A percentile compares a stretch with the other conserved stretches of the same genome.
phyloP scores from a whole-genome alignment of 177 flowering plant species.

The Vitis hybrid region DNA sequence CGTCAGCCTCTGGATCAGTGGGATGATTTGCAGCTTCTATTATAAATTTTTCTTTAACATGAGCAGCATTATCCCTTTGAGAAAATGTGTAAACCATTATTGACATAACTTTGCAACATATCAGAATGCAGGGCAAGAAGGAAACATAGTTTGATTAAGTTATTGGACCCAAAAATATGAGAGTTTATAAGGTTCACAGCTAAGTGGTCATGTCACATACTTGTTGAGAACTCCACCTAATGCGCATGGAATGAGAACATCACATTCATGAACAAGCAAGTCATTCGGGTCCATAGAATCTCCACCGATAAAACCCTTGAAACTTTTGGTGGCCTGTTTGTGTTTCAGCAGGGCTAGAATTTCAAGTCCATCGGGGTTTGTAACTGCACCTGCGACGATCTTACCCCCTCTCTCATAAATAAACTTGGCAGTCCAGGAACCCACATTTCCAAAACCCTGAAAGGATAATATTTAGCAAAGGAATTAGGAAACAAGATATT shows the following conservation, averaged over 20 bases:
- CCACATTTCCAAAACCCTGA: constrained; percentile 87
- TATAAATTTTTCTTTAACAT: constrained; percentile 76
- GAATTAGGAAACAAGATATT: neutral
- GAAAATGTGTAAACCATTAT: no score
- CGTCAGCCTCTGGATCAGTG: constrained; percentile 86
- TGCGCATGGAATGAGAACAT: constrained; percentile 84
- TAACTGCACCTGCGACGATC: constrained; percentile 66
- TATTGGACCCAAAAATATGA: no score
- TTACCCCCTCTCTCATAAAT: constrained; percentile 77
- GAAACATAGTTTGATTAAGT: no score
- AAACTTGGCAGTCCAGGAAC: constrained; percentile 76
- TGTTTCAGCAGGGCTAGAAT: constrained; percentile 53
- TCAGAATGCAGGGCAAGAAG: no score
- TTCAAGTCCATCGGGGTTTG: constrained; percentile 61
- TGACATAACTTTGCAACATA: no score
- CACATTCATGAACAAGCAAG: constrained; percentile 73
- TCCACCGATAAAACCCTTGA: constrained; percentile 54
- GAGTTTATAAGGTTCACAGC: no score
- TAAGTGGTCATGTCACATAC: constrained; percentile 20
- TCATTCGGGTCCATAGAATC: constrained; percentile 58
- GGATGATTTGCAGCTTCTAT: constrained; percentile 88
- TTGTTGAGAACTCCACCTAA: constrained; percentile 77
- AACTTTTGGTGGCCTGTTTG: constrained; percentile 41
- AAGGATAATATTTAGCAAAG: neutral
- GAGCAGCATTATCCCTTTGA: constrained; percentile 71